These are phyloP conservation scores for Candida gigantensis DNA, from an alignment of 1,139 yeast species.

Conservation along the genomic window DNA sequence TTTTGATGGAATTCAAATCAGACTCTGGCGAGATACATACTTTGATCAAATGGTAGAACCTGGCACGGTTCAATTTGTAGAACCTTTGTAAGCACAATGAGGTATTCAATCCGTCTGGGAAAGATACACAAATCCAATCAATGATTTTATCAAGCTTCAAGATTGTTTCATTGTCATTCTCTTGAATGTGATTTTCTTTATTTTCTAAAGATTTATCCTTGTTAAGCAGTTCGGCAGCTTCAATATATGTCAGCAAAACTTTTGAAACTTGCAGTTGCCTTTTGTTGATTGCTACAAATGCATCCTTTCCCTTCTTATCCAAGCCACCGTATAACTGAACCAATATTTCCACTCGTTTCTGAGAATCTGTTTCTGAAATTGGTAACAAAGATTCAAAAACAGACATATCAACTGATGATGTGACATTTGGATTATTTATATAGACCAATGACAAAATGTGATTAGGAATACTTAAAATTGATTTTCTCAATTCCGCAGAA, in stretches of 20 bases:
- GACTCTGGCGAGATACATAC: conserved; percentile 57
- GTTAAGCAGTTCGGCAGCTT: conserved; percentile 32
- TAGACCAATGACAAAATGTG: conserved; percentile 67
- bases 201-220: conserved; percentile 31
- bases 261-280: conserved; percentile 64
- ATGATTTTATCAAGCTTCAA: conserved; percentile 55
- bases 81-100: conserved; percentile 52
- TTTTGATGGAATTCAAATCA: conserved; percentile 59
- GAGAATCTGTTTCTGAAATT: conserved; percentile 43
- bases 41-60: conserved; percentile 57
- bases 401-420: conserved; percentile 63
- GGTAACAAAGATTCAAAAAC: conserved; percentile 67
- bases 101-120: conserved; percentile 55
- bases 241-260: conserved; percentile 38
- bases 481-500: conserved; percentile 33
- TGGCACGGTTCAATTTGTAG: conserved; percentile 53
- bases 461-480: conserved; percentile 58
- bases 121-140: conserved; percentile 62
- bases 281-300: conserved; percentile 67
- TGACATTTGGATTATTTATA: conserved; percentile 71
- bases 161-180: conserved; percentile 20
- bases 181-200: conserved; percentile 34
- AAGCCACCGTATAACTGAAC: conserved; percentile 50
- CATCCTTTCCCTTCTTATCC: conserved; percentile 58
- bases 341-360: conserved; percentile 53